These are phyloP conservation scores for Telfairia occidentalis DNA, from an alignment of 331 rosid genomes.

Conservation along the genomic window DNA sequence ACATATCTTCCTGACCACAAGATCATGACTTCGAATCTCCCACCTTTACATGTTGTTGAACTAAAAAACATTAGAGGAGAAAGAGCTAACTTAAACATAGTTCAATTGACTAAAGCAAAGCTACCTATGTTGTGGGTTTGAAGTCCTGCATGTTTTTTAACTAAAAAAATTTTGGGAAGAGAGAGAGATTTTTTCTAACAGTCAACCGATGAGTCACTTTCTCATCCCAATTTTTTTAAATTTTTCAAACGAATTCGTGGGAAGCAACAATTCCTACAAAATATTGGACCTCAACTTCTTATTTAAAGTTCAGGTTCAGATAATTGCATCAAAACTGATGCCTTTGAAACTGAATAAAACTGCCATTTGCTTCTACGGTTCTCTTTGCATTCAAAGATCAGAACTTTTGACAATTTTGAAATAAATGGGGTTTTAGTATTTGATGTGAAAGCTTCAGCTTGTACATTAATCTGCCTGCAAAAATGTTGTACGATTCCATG, in stretches of 20 bases:
- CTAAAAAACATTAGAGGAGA: too few relatives aligned
- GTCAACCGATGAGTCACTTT: slow-evolving; percentile 4
- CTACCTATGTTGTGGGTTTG: too few relatives aligned
- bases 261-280: neutral
- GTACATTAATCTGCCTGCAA: neutral
- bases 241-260: slow-evolving; percentile 11
- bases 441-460: neutral
- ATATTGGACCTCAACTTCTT: slow-evolving; percentile 2
- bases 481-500: slow-evolving; percentile 48
- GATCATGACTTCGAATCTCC: too few relatives aligned
- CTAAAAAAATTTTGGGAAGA: too few relatives aligned
- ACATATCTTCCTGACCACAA: too few relatives aligned
- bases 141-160: too few relatives aligned
- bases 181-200: neutral
- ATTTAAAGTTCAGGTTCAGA: neutral
- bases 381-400: neutral
- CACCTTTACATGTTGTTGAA: too few relatives aligned
- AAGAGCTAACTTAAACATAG: too few relatives aligned
- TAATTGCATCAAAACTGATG: neutral
- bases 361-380: neutral
- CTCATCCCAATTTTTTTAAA: neutral
- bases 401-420: neutral
- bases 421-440: neutral
- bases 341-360: neutral
- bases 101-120: too few relatives aligned